phyloP scores from a whole-genome alignment of 768 basidiomycete genomes.

The Termitomyces sp. region DNA sequence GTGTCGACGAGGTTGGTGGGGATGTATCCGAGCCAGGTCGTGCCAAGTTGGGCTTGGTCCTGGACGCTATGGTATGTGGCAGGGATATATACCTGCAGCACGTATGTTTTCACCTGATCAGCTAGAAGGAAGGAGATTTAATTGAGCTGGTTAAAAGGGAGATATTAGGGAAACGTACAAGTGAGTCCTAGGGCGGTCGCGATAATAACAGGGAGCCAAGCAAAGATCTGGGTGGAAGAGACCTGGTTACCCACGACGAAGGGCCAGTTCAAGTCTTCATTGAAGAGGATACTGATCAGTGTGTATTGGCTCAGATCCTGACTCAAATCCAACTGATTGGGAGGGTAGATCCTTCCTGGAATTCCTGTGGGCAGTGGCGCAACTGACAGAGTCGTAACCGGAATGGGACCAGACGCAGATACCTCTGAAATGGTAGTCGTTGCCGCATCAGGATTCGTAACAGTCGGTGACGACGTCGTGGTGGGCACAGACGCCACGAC shows the following conservation, averaged over 20 bases:
- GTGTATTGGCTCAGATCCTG: conserved; percentile 37
- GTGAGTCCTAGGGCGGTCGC: conserved; percentile 29
- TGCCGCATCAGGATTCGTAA: conserved; percentile 45
- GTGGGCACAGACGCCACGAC: conserved; percentile 35
- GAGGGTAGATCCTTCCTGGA: conserved; percentile 60
- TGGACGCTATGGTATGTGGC: conserved; percentile 43
- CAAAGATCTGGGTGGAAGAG: conserved; percentile 77
- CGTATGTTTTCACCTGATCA: conserved; percentile 42
- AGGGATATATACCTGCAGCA: conserved; percentile 72
- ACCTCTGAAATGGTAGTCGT: conserved; percentile 29
- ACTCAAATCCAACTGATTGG: conserved; percentile 22
- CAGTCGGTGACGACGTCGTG: conserved; percentile 23
- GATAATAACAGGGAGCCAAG: conserved; percentile 54
- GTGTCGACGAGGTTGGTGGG: conserved; percentile 50
- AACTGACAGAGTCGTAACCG: conserved; percentile 24
- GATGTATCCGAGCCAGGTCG: conserved; percentile 73
- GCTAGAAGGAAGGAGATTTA: conserved; percentile 21
- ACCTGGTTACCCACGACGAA: conserved; percentile 60
- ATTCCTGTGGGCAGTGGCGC: conserved; percentile 56
- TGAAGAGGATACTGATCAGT: conserved; percentile 67
- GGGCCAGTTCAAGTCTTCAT: conserved; percentile 57
- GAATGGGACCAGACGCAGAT: conserved; percentile 16
- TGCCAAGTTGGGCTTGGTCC: conserved; percentile 56
- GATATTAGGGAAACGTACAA: conserved; percentile 24
- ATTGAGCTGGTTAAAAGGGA: neutral